Evolutionary conservation across 2,329 filamentous ascomycete genomes (phyloP).

Genomic region (Aotearoamyces nothofagi): DNA sequence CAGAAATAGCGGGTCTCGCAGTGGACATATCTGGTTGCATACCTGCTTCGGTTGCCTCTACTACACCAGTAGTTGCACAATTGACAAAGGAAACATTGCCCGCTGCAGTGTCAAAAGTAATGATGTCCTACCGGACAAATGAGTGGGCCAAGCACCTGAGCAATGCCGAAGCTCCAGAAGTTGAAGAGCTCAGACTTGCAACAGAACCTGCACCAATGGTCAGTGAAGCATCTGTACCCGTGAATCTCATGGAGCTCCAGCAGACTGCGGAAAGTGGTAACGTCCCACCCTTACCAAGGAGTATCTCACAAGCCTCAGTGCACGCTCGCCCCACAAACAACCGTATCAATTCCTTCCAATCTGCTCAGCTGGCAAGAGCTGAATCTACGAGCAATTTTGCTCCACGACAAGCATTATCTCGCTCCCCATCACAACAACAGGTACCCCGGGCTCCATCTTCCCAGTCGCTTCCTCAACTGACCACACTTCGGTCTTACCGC

Average conservation of each 20-base stretch:
- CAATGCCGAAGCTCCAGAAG: constrained; percentile 56
- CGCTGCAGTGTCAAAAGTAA: constrained; percentile 57
- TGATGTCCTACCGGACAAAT: constrained; percentile 75
- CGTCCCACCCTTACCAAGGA: constrained; percentile 3
- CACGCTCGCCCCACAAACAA: not conserved
- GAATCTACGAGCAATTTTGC: not conserved
- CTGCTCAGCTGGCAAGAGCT: not conserved
- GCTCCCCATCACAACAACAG: not conserved
- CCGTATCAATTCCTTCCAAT: not conserved
- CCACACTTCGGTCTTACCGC: too few species aligned
- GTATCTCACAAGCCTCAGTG: too few species aligned
- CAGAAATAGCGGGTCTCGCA: too few species aligned
- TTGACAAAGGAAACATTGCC: constrained; percentile 51
- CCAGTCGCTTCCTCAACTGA: constrained; percentile 14
- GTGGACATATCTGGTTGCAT: too few species aligned
- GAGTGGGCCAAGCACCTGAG: constrained; percentile 92
- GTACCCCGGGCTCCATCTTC: not conserved
- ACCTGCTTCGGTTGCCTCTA: too few species aligned
- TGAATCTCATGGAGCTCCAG: constrained; percentile 48
- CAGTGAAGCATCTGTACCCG: constrained; percentile 40
- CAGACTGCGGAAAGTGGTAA: constrained; percentile 29
- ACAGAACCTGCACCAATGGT: constrained; percentile 19
- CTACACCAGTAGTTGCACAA: too few species aligned
- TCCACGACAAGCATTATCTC: not conserved
- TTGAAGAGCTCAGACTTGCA: constrained; percentile 41